Evolutionary conservation across 352 stramenopile genomes (phyloP).

Genomic region (Phytopythium helicoides): DNA sequence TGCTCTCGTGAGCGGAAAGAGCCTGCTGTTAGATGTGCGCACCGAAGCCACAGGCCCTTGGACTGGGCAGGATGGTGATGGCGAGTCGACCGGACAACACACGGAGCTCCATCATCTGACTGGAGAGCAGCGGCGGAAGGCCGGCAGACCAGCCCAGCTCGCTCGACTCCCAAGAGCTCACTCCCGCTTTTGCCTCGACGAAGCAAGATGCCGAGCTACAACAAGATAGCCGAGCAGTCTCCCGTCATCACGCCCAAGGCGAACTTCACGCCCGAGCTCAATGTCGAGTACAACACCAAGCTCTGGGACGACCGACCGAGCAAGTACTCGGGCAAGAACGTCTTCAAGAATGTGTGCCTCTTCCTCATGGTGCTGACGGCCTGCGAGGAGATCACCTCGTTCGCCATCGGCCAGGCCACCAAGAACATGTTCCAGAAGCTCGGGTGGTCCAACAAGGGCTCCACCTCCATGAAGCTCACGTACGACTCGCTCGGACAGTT

Average conservation of each 20-base stretch:
- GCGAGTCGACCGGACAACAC: too few relatives aligned
- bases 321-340: slow-evolving; percentile 41
- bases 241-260: slow-evolving; percentile 10
- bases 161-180: background rate
- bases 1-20: too few relatives aligned
- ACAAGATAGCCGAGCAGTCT: slow-evolving; percentile 3
- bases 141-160: too few relatives aligned
- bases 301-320: slow-evolving; percentile 39
- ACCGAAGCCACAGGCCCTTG: too few relatives aligned
- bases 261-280: slow-evolving; percentile 5
- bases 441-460: slow-evolving; percentile 46
- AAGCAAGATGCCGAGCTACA: background rate
- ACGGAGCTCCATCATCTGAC: too few relatives aligned
- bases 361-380: slow-evolving; percentile 45
- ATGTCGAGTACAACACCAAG: slow-evolving; percentile 5
- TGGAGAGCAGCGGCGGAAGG: too few relatives aligned
- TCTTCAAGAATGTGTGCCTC: slow-evolving; percentile 38
- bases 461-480: slow-evolving; percentile 65
- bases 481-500: slow-evolving; percentile 70
- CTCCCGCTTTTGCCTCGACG: slow-evolving; percentile 4
- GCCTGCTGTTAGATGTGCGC: too few relatives aligned
- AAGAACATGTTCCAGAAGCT: slow-evolving; percentile 54
- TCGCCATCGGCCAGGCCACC: slow-evolving; percentile 38
- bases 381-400: slow-evolving; percentile 39
- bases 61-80: too few relatives aligned